Percentiles rank a stretch among this genome's conserved stretches.
Conservation (phyloP, 2,329 filamentous ascomycete species). For the Cercospora janseana region DNA sequence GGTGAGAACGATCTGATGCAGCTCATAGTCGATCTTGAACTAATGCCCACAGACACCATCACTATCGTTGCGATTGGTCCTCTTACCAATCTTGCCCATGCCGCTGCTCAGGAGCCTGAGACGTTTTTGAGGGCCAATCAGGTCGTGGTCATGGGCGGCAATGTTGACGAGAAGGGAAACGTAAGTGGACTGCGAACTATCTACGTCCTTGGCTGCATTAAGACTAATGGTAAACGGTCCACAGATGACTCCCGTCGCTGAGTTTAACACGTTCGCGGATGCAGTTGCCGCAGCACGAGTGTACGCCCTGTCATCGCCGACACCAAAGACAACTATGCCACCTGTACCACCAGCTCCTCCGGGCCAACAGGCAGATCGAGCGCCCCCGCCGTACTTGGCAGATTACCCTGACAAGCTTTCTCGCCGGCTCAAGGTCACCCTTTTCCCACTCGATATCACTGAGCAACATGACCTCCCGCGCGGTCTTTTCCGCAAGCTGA, state of each 20-base stretch:
- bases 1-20: background rate
- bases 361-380: constrained; percentile 29
- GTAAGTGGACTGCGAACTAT: constrained; percentile 35
- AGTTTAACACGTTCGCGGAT: constrained; percentile 96
- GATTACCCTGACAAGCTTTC: constrained; percentile 46
- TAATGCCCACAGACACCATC: constrained; percentile 60
- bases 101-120: constrained; percentile 82
- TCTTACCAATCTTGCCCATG: constrained; percentile 87
- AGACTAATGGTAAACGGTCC: constrained; percentile 15
- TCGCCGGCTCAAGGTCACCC: constrained; percentile 44
- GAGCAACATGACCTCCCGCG: constrained; percentile 45
- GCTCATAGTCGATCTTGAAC: background rate
- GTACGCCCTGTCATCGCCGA: constrained; percentile 52
- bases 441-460: constrained; percentile 53
- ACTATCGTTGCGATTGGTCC: constrained; percentile 90
- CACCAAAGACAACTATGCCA: constrained; percentile 77
- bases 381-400: constrained; percentile 36
- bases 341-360: constrained; percentile 51
- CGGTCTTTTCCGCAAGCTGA: constrained; percentile 40
- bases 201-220: background rate
- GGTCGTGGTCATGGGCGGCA: constrained; percentile 92
- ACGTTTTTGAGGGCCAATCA: constrained; percentile 87
- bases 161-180: constrained; percentile 76
- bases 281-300: constrained; percentile 49
- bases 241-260: constrained; percentile 70